Base-by-base conservation (phyloP, 106 monocot species). In the Chionographis japonica region DNA sequence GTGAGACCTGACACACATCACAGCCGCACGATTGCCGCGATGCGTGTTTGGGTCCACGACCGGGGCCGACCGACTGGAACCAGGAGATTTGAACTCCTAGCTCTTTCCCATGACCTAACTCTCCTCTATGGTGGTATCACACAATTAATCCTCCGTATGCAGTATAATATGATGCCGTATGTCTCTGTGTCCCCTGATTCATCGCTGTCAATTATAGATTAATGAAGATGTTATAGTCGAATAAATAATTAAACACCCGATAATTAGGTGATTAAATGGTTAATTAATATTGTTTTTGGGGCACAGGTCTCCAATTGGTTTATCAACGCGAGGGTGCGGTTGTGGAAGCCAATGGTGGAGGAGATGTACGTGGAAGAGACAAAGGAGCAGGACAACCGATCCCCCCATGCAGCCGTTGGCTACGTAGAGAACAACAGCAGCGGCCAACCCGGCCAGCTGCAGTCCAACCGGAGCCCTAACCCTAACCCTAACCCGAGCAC, bases 291-390 rank as follows among this genome's bases (percentile, higher is more conserved):
- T 27, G 27, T 42, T 39, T 71, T 43, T 11, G 17, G 6, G 4
- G 39, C 17, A 57, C 75, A 86, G 86, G 86, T 86, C 13, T 82
- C 82, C 54, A 86, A 86, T 60, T 86, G 86, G 86, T 86, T 86
- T 61, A 86, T 86, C 71, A 86, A 86, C 67, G 82, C 86, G 20
- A 72, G 86, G n/a, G 83, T 87, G 5, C 60, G 86, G 38, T 66
- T 94, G 0, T 94, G 90, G 78, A 94, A 94, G 63, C 93, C 93
- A 46, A 94, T 94, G 93, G 84, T 94, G 63, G 93, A 94, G 60
- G 89, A 94, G 68, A 94, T 94, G 93, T 94, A 94, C 70, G 10
- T 71, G 56, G 83, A 83, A 42, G 83, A 83, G 62, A 38, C 74
- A 17, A 83, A 78, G 56, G 78, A 74, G 38, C 20, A 66, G 20